Conservation (phyloP, 176 grass and related monocot genomes). For the Alopecurus myosuroides region DNA sequence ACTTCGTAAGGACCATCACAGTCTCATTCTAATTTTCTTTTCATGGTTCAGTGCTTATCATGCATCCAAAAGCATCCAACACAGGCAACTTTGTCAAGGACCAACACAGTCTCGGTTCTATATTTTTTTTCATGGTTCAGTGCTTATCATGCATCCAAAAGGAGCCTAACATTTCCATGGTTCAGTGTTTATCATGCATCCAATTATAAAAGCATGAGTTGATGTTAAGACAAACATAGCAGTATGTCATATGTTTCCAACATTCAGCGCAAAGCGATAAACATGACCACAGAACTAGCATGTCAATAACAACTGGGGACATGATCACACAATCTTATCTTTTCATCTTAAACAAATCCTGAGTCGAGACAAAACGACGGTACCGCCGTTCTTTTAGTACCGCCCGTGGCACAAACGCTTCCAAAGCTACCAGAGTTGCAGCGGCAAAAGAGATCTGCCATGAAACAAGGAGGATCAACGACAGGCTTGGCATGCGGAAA, state of each 20-base stretch:
- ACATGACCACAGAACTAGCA: background rate
- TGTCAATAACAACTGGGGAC: constrained; percentile 4
- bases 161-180: background rate
- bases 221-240: background rate
- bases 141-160: too few species aligned
- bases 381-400: background rate
- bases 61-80: too few species aligned
- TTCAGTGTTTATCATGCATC: background rate
- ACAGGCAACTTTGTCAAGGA: too few species aligned
- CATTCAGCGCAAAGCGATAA: background rate
- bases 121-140: too few species aligned
- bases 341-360: background rate
- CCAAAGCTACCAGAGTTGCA: too few species aligned
- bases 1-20: too few species aligned
- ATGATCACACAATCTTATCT: background rate
- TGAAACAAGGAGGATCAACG: background rate
- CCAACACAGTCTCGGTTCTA: too few species aligned
- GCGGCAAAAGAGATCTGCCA: background rate
- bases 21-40: too few species aligned
- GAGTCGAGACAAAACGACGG: background rate
- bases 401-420: too few species aligned
- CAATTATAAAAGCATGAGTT: background rate
- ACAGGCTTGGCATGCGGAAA: background rate
- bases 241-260: background rate
- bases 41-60: too few species aligned